Conservation (phyloP, 441 rosid genomes). For the Euphorbia corollata region DNA sequence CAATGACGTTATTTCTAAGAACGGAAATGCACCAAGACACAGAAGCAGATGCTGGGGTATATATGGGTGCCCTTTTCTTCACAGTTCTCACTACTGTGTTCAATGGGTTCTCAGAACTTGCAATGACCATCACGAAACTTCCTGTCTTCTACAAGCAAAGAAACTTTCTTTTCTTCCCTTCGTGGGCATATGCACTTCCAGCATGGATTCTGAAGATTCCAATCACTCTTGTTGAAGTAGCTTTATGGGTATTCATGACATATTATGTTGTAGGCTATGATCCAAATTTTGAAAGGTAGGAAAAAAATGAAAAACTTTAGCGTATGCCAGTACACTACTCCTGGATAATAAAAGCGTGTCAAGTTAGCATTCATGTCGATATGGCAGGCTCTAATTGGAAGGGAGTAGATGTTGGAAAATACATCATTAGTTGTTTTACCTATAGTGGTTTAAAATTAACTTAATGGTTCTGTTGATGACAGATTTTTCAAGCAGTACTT, state of each 20-base stretch:
- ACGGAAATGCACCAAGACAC: constrained; percentile 49
- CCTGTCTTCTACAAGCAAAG: constrained; percentile 74
- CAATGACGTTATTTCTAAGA: constrained; percentile 54
- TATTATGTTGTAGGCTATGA: constrained; percentile 65
- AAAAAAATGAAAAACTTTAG: background rate
- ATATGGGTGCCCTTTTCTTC: constrained; percentile 54
- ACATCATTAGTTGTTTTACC: constrained; percentile 1
- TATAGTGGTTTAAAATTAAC: background rate
- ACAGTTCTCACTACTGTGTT: constrained; percentile 41
- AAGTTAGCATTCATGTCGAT: background rate
- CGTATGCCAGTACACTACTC: background rate
- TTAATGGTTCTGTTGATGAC: constrained; percentile 18
- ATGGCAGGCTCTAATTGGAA: background rate
- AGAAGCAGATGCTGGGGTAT: constrained; percentile 41
- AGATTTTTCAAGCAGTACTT: constrained; percentile 63
- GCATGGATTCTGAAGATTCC: constrained; percentile 68
- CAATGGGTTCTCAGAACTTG: constrained; percentile 61
- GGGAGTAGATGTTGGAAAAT: background rate
- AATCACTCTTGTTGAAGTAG: constrained; percentile 44
- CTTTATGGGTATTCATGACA: constrained; percentile 45
- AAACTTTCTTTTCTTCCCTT: constrained; percentile 57
- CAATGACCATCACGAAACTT: constrained; percentile 57
- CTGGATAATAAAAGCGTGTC: background rate
- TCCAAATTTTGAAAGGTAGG: constrained; percentile 51
- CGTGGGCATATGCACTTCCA: constrained; percentile 66